Conservation (phyloP, 768 basidiomycete genomes). For the Tylopilus sp. region DNA sequence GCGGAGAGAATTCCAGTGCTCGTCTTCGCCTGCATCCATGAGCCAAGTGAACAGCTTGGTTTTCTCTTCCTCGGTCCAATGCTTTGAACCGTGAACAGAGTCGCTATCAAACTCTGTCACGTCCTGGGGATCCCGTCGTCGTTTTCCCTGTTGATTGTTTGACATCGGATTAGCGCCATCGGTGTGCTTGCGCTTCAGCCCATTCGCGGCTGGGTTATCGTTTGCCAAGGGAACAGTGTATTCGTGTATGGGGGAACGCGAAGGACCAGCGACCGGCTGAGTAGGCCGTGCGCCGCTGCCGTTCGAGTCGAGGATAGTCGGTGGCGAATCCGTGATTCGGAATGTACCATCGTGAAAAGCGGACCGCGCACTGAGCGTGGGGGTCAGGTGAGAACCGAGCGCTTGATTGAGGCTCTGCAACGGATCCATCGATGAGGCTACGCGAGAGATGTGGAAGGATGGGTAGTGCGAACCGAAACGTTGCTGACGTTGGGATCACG, state of each 20-base stretch:
- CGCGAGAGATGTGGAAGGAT: conserved; percentile 10
- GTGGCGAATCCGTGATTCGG: conserved; percentile 31
- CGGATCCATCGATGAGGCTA: conserved; percentile 21
- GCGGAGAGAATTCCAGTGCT: conserved; percentile 74
- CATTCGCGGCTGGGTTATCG: conserved; percentile 22
- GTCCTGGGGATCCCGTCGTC: conserved; percentile 31
- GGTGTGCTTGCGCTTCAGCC: conserved; percentile 45
- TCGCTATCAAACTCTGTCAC: conserved; percentile 30
- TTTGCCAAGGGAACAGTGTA: conserved; percentile 29
- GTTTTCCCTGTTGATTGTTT: conserved; percentile 27
- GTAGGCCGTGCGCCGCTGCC: conserved; percentile 21
- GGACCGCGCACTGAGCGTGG: conserved; percentile 33
- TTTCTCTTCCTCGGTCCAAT: conserved; percentile 86
- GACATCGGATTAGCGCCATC: conserved; percentile 29
- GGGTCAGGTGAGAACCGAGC: conserved; percentile 49
- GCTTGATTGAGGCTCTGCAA: conserved; percentile 59
- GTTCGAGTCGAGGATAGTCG: conserved; percentile 29
- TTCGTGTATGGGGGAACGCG: conserved; percentile 33
- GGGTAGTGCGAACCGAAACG: conserved; percentile 50
- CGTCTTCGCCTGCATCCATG: conserved; percentile 66
- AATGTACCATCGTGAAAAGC: conserved; percentile 30
- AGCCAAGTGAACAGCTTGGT: conserved; percentile 75
- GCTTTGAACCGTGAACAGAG: conserved; percentile 63
- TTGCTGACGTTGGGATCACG: conserved; percentile 55
- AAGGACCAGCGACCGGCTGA: conserved; percentile 28